phyloP scores from a whole-genome alignment of 768 basidiomycete species.

The Mycena belliarum region DNA sequence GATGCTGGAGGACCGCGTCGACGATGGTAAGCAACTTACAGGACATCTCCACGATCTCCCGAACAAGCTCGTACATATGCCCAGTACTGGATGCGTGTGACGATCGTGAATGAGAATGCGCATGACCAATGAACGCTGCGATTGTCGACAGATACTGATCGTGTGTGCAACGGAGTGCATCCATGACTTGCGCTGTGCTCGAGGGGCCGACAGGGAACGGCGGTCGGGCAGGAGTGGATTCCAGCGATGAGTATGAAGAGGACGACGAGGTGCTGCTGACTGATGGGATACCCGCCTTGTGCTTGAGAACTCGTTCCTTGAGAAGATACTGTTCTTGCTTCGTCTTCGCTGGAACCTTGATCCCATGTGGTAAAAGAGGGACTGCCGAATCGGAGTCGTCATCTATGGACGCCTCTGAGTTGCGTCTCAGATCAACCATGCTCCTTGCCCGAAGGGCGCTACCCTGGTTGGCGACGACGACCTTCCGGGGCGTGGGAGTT shows the following conservation, averaged over 20 bases:
- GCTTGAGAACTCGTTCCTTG: conserved; percentile 37
- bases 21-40: conserved; percentile 90
- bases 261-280: conserved; percentile 77
- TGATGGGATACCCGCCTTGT: conserved; percentile 50
- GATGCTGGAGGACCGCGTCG: conserved; percentile 81
- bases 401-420: conserved; percentile 29
- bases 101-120: conserved; percentile 86
- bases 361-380: conserved; percentile 35
- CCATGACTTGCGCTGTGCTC: conserved; percentile 66
- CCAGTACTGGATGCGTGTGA: conserved; percentile 94
- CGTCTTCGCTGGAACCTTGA: conserved; percentile 25
- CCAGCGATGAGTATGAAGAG: conserved; percentile 68
- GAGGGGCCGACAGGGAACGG: conserved; percentile 77
- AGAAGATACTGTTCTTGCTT: conserved; percentile 42
- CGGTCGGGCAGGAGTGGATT: conserved; percentile 48
- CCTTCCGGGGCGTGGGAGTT: conserved; percentile 13
- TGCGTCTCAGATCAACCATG: conserved; percentile 48
- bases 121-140: conserved; percentile 96
- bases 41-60: conserved; percentile 91
- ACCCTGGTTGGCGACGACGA: conserved; percentile 20
- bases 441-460: conserved; percentile 50
- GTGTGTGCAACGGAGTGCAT: conserved; percentile 79
- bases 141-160: conserved; percentile 92
- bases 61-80: conserved; percentile 92
- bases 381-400: conserved; percentile 39